Conservation (phyloP, 1,139 yeast species). For the Kodamaea derodonti region DNA sequence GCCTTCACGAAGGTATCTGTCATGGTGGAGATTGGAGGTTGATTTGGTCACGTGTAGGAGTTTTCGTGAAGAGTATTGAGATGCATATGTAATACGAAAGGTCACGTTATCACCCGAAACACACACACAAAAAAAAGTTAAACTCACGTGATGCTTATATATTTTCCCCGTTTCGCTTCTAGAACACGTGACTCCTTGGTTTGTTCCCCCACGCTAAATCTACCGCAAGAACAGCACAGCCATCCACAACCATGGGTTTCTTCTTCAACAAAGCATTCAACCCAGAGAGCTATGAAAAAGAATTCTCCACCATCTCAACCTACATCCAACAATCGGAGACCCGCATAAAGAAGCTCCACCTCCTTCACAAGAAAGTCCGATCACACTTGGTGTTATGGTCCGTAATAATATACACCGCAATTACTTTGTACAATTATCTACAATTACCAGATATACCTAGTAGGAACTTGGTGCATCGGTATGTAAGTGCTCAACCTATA, state of each 20-base stretch:
- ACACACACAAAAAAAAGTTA: no score
- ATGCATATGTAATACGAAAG: no score
- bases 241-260: conserved; percentile 28
- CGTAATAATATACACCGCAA: conserved; percentile 27
- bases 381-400: conserved; percentile 8
- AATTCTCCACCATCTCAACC: conserved; percentile 33
- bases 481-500: conserved; percentile 21
- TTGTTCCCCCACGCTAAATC: no score
- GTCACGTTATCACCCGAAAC: no score
- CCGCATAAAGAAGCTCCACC: conserved; percentile 1
- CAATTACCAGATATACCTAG: conserved; percentile 18
- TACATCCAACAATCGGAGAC: conserved; percentile 4
- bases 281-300: conserved; percentile 49
- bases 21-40: no score
- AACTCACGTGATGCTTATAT: no score
- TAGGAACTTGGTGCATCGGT: conserved; percentile 20
- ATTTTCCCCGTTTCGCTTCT: no score
- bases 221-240: no score
- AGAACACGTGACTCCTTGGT: no score
- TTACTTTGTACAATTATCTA: conserved; percentile 24
- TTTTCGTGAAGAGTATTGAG: no score
- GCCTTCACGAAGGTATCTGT: conserved; percentile 1
- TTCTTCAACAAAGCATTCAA: conserved; percentile 42
- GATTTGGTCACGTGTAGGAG: no score
- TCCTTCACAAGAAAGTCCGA: conserved; percentile 1